Evolutionary conservation across 2,329 filamentous ascomycete genomes (phyloP).

Genomic region (Colletotrichum sp.): DNA sequence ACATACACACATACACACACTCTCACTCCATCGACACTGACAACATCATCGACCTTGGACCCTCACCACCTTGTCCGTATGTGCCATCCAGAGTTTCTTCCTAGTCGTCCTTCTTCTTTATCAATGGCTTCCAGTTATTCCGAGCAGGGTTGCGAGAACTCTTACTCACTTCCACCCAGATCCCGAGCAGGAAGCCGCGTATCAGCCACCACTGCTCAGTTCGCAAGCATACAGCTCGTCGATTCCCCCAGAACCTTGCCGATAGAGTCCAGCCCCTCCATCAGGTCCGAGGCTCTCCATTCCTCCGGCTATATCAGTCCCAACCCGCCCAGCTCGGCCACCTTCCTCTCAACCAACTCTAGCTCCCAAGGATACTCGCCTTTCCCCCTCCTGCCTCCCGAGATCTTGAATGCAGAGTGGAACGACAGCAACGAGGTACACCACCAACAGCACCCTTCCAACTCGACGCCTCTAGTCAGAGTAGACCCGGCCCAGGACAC

Average conservation of each 20-base stretch:
- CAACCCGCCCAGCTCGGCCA: conserved; percentile 26
- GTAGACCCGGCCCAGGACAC: conserved; percentile 35
- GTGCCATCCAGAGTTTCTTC: conserved; percentile 30
- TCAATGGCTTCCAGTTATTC: conserved; percentile 32
- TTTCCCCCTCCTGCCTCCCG: conserved; percentile 31
- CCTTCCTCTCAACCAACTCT: conserved; percentile 26
- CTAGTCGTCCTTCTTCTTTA: conserved; percentile 24
- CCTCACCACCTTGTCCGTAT: conserved; percentile 25
- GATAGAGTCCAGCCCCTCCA: conserved; percentile 26
- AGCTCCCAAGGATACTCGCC: conserved; percentile 28
- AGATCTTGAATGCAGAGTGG: conserved; percentile 35
- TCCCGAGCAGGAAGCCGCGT: conserved; percentile 34
- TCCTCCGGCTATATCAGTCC: conserved; percentile 32
- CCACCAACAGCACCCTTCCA: conserved; percentile 23
- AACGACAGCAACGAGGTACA: conserved; percentile 25
- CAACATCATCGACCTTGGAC: background rate
- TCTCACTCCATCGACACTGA: background rate
- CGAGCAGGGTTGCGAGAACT: conserved; percentile 31
- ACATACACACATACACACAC: background rate
- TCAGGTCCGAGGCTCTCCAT: conserved; percentile 26
- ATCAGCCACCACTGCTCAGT: conserved; percentile 30
- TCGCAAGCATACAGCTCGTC: conserved; percentile 29
- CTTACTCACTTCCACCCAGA: conserved; percentile 39
- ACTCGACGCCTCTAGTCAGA: conserved; percentile 31
- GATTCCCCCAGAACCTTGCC: conserved; percentile 28